Conservation (phyloP, 2,329 filamentous ascomycete genomes). For the Xylariaceae sp. region DNA sequence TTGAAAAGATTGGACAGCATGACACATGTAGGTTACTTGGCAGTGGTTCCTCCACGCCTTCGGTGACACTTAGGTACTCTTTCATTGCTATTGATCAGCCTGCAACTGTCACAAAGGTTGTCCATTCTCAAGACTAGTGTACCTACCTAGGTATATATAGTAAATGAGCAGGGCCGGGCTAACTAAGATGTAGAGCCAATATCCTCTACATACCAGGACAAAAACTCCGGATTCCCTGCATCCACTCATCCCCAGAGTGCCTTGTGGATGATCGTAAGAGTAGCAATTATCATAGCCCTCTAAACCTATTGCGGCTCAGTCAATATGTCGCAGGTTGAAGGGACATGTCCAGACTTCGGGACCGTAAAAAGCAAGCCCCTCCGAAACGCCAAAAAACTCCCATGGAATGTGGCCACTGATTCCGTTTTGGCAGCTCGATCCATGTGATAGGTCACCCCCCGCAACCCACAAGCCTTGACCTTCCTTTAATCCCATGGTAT, state of each 20-base stretch:
- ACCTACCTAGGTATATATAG: background rate
- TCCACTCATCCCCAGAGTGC: background rate
- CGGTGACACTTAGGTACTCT: no score
- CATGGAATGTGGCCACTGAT: constrained; percentile 9
- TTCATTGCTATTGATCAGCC: background rate
- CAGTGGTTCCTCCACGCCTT: no score
- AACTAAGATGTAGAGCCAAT: background rate
- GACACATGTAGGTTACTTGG: no score
- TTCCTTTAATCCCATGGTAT: constrained; percentile 28
- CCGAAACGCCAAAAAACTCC: constrained; percentile 22
- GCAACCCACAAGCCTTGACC: constrained; percentile 8
- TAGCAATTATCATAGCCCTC: constrained; percentile 4
- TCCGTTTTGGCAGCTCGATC: constrained; percentile 9
- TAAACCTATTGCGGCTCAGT: background rate
- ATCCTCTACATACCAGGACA: background rate
- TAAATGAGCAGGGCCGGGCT: background rate
- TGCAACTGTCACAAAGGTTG: background rate
- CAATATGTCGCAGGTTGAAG: background rate
- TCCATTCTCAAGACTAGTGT: background rate
- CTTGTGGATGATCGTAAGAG: constrained; percentile 1
- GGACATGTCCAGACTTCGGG: background rate
- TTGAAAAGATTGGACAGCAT: no score
- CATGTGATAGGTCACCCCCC: constrained; percentile 13
- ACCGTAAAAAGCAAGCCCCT: background rate
- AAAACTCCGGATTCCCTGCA: background rate